Evolutionary conservation across 345 rosid genomes (phyloP).

Genomic region (Brassica carinata): DNA sequence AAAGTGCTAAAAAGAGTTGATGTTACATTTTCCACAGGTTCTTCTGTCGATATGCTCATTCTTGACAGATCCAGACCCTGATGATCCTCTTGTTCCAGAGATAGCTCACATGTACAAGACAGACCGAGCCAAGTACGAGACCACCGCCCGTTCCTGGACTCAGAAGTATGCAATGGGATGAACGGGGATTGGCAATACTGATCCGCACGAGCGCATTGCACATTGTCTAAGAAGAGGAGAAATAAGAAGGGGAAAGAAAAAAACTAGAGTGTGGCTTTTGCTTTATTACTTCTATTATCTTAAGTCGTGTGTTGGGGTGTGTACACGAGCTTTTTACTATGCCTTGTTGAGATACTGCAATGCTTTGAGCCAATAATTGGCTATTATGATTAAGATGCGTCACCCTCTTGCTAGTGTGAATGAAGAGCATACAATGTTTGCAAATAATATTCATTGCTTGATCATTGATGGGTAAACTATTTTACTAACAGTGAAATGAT

Average conservation of each 20-base stretch:
- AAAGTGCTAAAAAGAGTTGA: conserved; percentile 5
- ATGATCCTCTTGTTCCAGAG: conserved; percentile 72
- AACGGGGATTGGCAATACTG: background rate
- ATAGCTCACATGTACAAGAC: conserved; percentile 69
- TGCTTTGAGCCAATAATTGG: background rate
- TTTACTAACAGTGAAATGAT: background rate
- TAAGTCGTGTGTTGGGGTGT: conserved; percentile 21
- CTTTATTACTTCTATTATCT: background rate
- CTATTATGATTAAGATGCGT: background rate
- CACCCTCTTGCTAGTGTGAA: no score
- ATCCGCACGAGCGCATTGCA: conserved; percentile 16
- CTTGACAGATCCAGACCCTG: conserved; percentile 72
- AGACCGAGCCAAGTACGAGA: conserved; percentile 64
- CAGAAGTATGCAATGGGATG: conserved; percentile 71
- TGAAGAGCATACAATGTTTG: no score
- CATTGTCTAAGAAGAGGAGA: conserved; percentile 4
- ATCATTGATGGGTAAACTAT: no score
- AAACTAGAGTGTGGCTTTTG: conserved; percentile 13
- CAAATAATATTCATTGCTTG: no score
- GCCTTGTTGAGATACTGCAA: background rate
- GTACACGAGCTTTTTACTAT: background rate
- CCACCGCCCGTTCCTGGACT: conserved; percentile 68
- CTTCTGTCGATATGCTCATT: conserved; percentile 72
- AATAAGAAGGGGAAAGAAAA: conserved; percentile 5
- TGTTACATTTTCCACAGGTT: conserved; percentile 42